Evolutionary conservation across 2,329 filamentous ascomycete species (phyloP).

Genomic region (Amauroascus verrucosus): DNA sequence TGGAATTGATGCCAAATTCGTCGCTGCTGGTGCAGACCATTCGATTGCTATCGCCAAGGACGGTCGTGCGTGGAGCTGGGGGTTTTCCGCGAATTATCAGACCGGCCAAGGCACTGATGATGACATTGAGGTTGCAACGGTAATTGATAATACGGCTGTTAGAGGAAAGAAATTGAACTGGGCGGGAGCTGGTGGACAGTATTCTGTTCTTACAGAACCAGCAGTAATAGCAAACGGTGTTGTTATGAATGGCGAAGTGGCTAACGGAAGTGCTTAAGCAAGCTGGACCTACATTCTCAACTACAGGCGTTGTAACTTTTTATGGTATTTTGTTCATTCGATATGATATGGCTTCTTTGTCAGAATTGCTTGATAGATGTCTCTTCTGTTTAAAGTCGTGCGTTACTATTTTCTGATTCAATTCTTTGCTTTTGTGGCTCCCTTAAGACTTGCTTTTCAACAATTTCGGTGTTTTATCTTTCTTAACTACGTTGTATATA

Average conservation of each 20-base stretch:
- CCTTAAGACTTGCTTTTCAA: too few relatives aligned
- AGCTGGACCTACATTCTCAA: too few relatives aligned
- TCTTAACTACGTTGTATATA: too few relatives aligned
- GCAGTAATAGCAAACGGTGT: background rate
- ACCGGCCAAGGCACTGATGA: slow-evolving; percentile 69
- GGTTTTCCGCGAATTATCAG: slow-evolving; percentile 71
- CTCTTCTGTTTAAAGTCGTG: too few relatives aligned
- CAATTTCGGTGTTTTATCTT: too few relatives aligned
- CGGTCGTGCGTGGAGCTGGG: slow-evolving; percentile 67
- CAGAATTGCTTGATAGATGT: too few relatives aligned
- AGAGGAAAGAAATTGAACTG: slow-evolving; percentile 62
- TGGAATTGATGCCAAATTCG: slow-evolving; percentile 47
- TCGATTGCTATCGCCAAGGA: slow-evolving; percentile 58
- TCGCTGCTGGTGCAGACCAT: slow-evolving; percentile 61
- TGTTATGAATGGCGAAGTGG: background rate
- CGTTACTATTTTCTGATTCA: too few relatives aligned
- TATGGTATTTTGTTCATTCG: too few relatives aligned
- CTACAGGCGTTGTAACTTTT: too few relatives aligned
- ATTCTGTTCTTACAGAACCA: slow-evolving; percentile 29
- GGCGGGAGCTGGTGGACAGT: slow-evolving; percentile 85
- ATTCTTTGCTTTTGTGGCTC: too few relatives aligned
- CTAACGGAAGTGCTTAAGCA: background rate
- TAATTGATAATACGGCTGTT: slow-evolving; percentile 77
- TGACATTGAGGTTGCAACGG: slow-evolving; percentile 64
- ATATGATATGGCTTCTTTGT: too few relatives aligned